Evolutionary conservation across 2,329 filamentous ascomycete genomes (phyloP).

Genomic region (Clarireedia hainanense): DNA sequence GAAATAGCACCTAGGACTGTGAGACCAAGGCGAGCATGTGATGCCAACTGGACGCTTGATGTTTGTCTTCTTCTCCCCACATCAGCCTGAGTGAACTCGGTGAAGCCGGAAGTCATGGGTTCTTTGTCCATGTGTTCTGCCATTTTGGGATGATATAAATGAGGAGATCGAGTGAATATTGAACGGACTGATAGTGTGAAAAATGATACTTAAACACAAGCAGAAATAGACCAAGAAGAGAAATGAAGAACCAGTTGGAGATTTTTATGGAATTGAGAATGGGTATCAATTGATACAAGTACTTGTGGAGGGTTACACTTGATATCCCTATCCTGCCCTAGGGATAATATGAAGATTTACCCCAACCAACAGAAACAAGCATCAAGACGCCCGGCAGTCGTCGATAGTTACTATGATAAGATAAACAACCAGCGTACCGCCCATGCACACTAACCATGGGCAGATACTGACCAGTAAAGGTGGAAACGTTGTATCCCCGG

Average conservation of each 20-base stretch:
- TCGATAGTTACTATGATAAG: not conserved
- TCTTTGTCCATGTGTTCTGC: conserved; percentile 1
- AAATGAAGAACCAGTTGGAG: too few species aligned
- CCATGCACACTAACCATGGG: not conserved
- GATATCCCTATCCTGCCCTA: not conserved
- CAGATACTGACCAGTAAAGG: not conserved
- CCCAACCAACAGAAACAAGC: not conserved
- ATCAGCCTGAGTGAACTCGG: not conserved
- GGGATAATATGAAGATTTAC: not conserved
- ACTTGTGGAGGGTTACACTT: not conserved
- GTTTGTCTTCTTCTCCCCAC: conserved; percentile 30
- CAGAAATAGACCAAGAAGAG: too few species aligned
- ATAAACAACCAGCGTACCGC: not conserved
- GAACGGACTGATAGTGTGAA: not conserved
- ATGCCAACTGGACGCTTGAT: conserved; percentile 6
- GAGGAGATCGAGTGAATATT: not conserved
- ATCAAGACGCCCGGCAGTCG: not conserved
- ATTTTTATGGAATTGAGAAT: too few species aligned
- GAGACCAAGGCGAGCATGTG: conserved; percentile 36
- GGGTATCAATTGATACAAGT: not conserved
- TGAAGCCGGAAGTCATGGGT: not conserved
- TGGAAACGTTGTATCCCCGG: not conserved
- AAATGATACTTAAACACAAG: not conserved
- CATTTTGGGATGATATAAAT: conserved; percentile 2
- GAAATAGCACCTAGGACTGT: conserved; percentile 43